phyloP scores from a whole-genome alignment of 208 protist species.

The Leishmania mexicana region DNA sequence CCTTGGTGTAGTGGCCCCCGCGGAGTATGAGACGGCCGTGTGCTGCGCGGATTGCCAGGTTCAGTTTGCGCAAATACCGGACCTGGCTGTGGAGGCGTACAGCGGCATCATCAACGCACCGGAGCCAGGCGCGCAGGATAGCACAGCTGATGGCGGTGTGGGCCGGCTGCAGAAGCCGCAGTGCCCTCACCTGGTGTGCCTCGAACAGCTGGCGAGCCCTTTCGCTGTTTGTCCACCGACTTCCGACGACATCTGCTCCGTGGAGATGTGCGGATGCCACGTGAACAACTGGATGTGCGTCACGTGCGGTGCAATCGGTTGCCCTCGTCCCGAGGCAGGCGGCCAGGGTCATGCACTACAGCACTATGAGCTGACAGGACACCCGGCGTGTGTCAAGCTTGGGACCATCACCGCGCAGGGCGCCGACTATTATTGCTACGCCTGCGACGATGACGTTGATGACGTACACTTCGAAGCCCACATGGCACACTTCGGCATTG shows the following conservation, averaged over 20 bases:
- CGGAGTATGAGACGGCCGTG: conserved; percentile 68
- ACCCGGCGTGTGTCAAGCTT: conserved; percentile 96
- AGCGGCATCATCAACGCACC: conserved; percentile 57
- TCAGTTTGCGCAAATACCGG: conserved; percentile 46
- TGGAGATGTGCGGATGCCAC: conserved; percentile 76
- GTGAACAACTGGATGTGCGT: conserved; percentile 97
- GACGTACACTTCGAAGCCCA: conserved; percentile 94
- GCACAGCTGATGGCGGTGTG: conserved; percentile 12
- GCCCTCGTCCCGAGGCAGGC: conserved; percentile 93
- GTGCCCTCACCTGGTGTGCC: conserved; percentile 79
- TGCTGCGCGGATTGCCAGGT: conserved; percentile 63
- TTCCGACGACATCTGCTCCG: conserved; percentile 52
- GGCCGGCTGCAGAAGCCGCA: conserved; percentile 47
- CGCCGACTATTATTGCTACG: conserved; percentile 96
- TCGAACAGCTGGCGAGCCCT: conserved; percentile 76
- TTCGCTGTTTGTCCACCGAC: conserved; percentile 46
- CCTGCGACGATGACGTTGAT: conserved; percentile 93
- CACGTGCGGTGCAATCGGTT: conserved; percentile 93
- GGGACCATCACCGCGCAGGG: conserved; percentile 94
- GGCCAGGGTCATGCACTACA: conserved; percentile 96
- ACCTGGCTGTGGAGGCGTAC: conserved; percentile 58
- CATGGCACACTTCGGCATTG: conserved; percentile 96
- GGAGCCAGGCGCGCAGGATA: conserved; percentile 61
- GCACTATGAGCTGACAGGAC: conserved; percentile 82
- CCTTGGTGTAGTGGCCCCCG: conserved; percentile 63